A percentile compares a stretch with the other conserved stretches of the same genome.
These are phyloP conservation scores for Mortierella polycephala DNA, from an alignment of 371 early-diverging fungal genomes.

Conservation along the genomic window DNA sequence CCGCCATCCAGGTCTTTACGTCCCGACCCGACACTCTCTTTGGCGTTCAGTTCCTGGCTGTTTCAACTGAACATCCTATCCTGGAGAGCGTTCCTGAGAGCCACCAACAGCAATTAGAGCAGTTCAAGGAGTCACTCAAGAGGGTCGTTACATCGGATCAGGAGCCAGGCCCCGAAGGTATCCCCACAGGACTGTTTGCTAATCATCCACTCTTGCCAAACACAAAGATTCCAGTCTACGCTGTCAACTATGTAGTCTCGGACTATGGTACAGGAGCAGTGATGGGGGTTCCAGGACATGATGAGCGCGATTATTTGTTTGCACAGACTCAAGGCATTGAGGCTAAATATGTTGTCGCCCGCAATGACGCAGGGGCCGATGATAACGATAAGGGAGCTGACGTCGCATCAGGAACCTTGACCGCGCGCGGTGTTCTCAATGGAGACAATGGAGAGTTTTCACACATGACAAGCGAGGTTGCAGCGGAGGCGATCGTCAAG, in stretches of 20 bases:
- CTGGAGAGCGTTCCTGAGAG: slow-evolving; percentile 58
- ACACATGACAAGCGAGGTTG: slow-evolving; percentile 69
- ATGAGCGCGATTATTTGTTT: slow-evolving; percentile 81
- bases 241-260: slow-evolving; percentile 81
- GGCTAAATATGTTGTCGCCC: slow-evolving; percentile 41
- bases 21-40: slow-evolving; percentile 83
- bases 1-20: slow-evolving; percentile 71
- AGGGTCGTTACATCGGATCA: slow-evolving; percentile 32
- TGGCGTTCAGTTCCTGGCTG: slow-evolving; percentile 82
- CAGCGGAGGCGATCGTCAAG: slow-evolving; percentile 65
- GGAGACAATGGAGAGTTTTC: slow-evolving; percentile 64
- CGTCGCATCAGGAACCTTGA: slow-evolving; percentile 48
- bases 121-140: slow-evolving; percentile 64
- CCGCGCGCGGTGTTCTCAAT: slow-evolving; percentile 70
- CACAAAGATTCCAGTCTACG: slow-evolving; percentile 78
- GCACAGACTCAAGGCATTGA: slow-evolving; percentile 47
- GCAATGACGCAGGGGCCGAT: slow-evolving; percentile 28
- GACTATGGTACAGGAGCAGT: slow-evolving; percentile 90
- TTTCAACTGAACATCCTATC: slow-evolving; percentile 80
- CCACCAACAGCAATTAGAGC: slow-evolving; percentile 60
- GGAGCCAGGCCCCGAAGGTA: slow-evolving; percentile 57
- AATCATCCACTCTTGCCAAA: slow-evolving; percentile 66
- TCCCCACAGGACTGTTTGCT: slow-evolving; percentile 76
- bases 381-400: background rate
- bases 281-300: slow-evolving; percentile 91